Evolutionary conservation across 148 eudicot genomes (phyloP), one percentile per base, ranked within the genome.

Genomic region (Vaccinium vitisidaea): DNA sequence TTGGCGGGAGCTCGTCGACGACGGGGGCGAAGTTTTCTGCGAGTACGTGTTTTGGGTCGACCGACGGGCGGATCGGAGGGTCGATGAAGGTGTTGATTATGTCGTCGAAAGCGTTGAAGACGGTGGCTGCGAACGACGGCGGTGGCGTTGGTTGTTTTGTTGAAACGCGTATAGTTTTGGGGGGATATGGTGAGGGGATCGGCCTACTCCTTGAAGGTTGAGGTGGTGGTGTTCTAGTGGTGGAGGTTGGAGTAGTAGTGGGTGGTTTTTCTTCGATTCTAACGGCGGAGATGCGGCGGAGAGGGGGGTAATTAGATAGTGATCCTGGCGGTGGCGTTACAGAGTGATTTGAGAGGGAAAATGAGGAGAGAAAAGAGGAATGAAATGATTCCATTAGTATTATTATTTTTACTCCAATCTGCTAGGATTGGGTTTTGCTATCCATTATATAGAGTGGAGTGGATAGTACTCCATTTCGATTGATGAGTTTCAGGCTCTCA

Each of bases 1-100:
- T 91, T 0, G 98, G 96, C 2, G 93, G 94, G 39, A 92, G 94
- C 84, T 94, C 98, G 46, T 88, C 86, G 6, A 90, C 95, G 9
- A 92, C 96, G 1, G 98, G 96, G n/a, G 94, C 91, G 54, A 93
- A 94, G 89, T 93, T 93, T 2, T 85, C 84, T 21, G 98, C 84
- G 81, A 94, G 88, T 58, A 92, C 93, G 25, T 83, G 25, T 2
- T 70, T 84, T 1, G 98, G 98, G 82, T 94, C 94, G 21, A 91
- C 85, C n/a, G 89, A 92, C 2, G 92, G 85, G 48, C 84, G 84
- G 23, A 63, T 59, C 1, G 95, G 96, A 3, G 93, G 94, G 75
- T 94, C 98, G 14, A 94, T 85, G 86, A 83, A 88, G 36, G 80
- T 88, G 84, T 89, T 88, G n/a, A 93, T 90, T 56, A 93, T 86